Percentiles rank a stretch among this genome's conserved stretches.
phyloP scores from a whole-genome alignment of 495 filamentous ascomycete genomes.

The Penicillium silybi region DNA sequence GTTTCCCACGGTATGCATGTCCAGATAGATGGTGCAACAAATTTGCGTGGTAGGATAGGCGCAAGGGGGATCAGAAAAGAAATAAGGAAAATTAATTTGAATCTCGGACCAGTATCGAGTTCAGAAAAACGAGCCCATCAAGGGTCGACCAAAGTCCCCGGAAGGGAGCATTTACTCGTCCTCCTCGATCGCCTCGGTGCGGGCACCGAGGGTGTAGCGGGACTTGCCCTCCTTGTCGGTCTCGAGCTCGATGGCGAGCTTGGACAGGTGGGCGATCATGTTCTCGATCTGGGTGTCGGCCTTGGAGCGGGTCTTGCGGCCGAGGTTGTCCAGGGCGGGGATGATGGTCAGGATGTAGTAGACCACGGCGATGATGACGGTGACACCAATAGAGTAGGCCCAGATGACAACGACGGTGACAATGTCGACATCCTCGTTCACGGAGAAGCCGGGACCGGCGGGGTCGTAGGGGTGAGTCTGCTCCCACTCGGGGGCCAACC shows the following conservation, averaged over 20 bases:
- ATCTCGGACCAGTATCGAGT: slow-evolving; percentile 32
- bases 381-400: slow-evolving; percentile 73
- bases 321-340: slow-evolving; percentile 67
- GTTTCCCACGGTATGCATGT: slow-evolving; percentile 29
- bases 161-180: slow-evolving; percentile 52
- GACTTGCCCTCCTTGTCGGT: slow-evolving; percentile 50
- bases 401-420: slow-evolving; percentile 78
- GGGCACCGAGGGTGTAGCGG: slow-evolving; percentile 58
- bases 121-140: slow-evolving; percentile 10
- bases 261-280: slow-evolving; percentile 69
- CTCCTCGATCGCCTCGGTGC: slow-evolving; percentile 63
- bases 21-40: slow-evolving; percentile 22
- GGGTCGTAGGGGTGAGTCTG: slow-evolving; percentile 43
- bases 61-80: slow-evolving; percentile 18
- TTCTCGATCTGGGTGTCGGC: slow-evolving; percentile 79
- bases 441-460: slow-evolving; percentile 41
- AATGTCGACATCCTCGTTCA: slow-evolving; percentile 63
- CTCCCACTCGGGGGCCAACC: slow-evolving; percentile 50
- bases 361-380: slow-evolving; percentile 72
- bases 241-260: slow-evolving; percentile 72
- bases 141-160: neutral
- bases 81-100: slow-evolving; percentile 29
- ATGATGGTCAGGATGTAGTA: slow-evolving; percentile 72
- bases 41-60: slow-evolving; percentile 25
- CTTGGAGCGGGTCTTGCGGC: slow-evolving; percentile 70